Conservation (phyloP, 2,329 filamentous ascomycete species). For the Exophiala aquamarina region DNA sequence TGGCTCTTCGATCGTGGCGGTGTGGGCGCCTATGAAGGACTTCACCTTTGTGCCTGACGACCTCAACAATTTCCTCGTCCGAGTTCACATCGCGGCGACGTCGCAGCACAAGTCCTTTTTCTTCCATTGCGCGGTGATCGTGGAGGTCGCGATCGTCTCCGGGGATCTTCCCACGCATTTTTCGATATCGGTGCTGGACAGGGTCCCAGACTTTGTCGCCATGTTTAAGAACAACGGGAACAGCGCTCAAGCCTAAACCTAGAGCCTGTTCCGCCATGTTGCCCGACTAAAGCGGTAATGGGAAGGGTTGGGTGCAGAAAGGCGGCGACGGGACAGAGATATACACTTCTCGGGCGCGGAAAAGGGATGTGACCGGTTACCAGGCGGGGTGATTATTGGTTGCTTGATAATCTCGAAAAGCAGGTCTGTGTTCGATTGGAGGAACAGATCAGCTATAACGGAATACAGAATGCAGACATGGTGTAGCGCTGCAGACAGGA, state of each 20-base stretch:
- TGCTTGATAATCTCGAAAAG: too few species aligned
- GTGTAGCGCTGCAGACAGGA: neutral
- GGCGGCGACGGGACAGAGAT: too few species aligned
- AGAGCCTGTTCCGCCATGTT: conserved; percentile 23
- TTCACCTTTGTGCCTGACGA: conserved; percentile 26
- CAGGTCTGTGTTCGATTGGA: conserved; percentile 8
- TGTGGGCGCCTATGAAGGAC: conserved; percentile 21
- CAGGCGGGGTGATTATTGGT: too few species aligned
- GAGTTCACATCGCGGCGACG: conserved; percentile 26
- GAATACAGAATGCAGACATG: conserved; percentile 9
- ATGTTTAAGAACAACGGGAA: conserved; percentile 23
- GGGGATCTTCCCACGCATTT: conserved; percentile 20
- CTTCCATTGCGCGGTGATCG: conserved; percentile 24
- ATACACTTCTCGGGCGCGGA: too few species aligned
- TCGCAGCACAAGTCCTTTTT: conserved; percentile 28
- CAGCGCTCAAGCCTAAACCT: conserved; percentile 22
- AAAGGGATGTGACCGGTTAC: too few species aligned
- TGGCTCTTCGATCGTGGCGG: conserved; percentile 18
- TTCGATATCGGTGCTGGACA: conserved; percentile 21
- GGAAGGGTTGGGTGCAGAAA: too few species aligned
- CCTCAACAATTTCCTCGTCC: conserved; percentile 30
- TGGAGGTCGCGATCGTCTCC: conserved; percentile 20
- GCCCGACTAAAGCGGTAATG: neutral
- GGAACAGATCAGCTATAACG: neutral
- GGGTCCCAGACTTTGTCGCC: conserved; percentile 26